A percentile compares a stretch with the other conserved stretches of the same genome.
Conservation (phyloP, 331 rosid species). For the Malus hybrid region DNA sequence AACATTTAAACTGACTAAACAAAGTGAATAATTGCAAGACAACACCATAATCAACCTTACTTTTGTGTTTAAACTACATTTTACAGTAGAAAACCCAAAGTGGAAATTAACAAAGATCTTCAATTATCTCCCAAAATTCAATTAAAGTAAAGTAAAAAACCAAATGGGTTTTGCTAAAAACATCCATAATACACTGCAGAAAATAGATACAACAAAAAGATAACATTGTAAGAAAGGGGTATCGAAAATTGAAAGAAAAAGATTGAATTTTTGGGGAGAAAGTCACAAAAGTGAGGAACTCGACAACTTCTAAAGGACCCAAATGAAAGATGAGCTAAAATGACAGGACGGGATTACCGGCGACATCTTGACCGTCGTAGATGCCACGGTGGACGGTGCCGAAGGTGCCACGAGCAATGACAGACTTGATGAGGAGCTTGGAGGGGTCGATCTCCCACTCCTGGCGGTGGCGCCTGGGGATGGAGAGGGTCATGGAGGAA, state of each 20-base stretch:
- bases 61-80: constrained; percentile 2
- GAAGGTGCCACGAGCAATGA: constrained; percentile 91
- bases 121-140: neutral
- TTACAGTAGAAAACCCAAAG: constrained; percentile 11
- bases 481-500: constrained; percentile 10
- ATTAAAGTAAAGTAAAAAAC: neutral
- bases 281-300: neutral
- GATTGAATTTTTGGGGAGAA: neutral
- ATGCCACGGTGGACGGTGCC: constrained; percentile 92
- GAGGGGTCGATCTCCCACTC: constrained; percentile 99
- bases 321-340: neutral
- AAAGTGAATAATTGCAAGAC: neutral
- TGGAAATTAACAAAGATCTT: neutral
- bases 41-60: constrained; percentile 11
- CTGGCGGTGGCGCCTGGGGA: constrained; percentile 42
- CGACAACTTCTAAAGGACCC: neutral
- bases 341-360: constrained; percentile 40
- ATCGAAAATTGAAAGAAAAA: neutral
- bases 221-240: neutral
- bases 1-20: constrained; percentile 2
- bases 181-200: neutral
- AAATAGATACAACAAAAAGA: neutral
- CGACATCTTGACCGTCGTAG: constrained; percentile 88
- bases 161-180: neutral
- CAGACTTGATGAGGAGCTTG: constrained; percentile 68